A percentile compares a stretch with the other conserved stretches of the same genome.
phyloP scores from a whole-genome alignment of 371 early-diverging fungal genomes.

The Blakeslea trispora region DNA sequence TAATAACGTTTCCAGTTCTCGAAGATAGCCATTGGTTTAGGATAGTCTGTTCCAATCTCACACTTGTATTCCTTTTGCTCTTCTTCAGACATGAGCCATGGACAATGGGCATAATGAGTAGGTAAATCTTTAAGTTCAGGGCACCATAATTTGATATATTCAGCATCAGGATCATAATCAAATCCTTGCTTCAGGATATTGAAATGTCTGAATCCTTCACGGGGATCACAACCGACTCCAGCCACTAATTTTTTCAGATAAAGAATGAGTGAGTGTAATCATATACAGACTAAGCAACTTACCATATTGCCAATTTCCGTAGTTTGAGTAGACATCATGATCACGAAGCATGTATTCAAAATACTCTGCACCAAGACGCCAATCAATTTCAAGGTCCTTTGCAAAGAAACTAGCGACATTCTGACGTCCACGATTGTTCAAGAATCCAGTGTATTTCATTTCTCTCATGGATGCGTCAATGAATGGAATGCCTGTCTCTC shows the following conservation, averaged over 20 bases:
- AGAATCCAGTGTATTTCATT: constrained; percentile 40
- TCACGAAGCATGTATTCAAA: constrained; percentile 44
- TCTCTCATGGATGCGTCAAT: constrained; percentile 53
- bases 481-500: constrained; percentile 49
- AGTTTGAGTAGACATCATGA: constrained; percentile 49
- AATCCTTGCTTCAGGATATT: constrained; percentile 50
- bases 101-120: constrained; percentile 30
- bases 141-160: constrained; percentile 42
- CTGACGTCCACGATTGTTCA: constrained; percentile 48
- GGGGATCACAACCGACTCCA: constrained; percentile 41
- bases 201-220: constrained; percentile 40
- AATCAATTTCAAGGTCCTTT: constrained; percentile 40
- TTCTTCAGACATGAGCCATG: constrained; percentile 36
- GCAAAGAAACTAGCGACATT: constrained; percentile 49
- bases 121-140: constrained; percentile 35
- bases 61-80: constrained; percentile 20
- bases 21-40: constrained; percentile 23
- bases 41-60: constrained; percentile 28
- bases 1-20: constrained; percentile 24
- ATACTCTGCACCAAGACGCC: constrained; percentile 50
- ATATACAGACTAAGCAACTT: neutral
- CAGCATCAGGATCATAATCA: constrained; percentile 52
- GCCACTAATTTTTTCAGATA: constrained; percentile 13
- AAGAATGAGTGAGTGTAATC: neutral
- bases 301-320: constrained; percentile 56